Evolutionary conservation across 345 rosid species (phyloP).

Genomic region (Microthlaspi erraticum): DNA sequence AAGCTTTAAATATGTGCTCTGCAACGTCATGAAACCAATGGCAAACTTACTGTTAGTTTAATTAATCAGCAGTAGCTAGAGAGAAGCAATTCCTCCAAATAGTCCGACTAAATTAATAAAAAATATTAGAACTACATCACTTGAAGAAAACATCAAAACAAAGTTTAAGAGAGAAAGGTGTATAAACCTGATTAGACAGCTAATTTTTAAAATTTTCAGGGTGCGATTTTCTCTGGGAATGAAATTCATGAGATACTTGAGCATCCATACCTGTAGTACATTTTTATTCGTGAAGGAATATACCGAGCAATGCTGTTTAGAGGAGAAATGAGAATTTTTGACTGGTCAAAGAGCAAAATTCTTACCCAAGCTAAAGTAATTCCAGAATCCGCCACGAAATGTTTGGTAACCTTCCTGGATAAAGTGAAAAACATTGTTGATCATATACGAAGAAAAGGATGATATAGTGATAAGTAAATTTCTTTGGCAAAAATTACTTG

Average conservation of each 20-base stretch:
- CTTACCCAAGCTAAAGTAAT: constrained; percentile 96
- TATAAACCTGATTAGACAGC: constrained; percentile 78
- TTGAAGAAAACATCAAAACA: not conserved
- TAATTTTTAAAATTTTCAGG: constrained; percentile 82
- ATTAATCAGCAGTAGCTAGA: not conserved
- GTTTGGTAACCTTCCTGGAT: constrained; percentile 79
- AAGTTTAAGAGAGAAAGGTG: constrained; percentile 32
- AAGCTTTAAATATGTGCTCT: constrained; percentile 84
- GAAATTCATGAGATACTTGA: constrained; percentile 83
- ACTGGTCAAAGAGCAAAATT: constrained; percentile 19
- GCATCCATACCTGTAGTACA: constrained; percentile 96
- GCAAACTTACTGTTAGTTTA: not conserved
- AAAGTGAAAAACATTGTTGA: constrained; percentile 6
- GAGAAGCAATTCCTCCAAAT: not conserved
- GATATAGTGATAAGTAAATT: not conserved
- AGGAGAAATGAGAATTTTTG: not conserved
- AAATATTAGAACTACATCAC: not conserved
- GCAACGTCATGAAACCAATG: constrained; percentile 30
- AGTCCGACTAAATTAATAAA: constrained; percentile 11
- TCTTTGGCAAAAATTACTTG: constrained; percentile 44
- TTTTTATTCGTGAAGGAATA: too few relatives aligned
- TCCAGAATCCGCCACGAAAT: constrained; percentile 97
- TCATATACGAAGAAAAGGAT: constrained; percentile 13
- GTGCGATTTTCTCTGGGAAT: constrained; percentile 65
- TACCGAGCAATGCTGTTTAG: not conserved